Conservation (phyloP, 108 stramenopile species). For the Skeletonema grethae region DNA sequence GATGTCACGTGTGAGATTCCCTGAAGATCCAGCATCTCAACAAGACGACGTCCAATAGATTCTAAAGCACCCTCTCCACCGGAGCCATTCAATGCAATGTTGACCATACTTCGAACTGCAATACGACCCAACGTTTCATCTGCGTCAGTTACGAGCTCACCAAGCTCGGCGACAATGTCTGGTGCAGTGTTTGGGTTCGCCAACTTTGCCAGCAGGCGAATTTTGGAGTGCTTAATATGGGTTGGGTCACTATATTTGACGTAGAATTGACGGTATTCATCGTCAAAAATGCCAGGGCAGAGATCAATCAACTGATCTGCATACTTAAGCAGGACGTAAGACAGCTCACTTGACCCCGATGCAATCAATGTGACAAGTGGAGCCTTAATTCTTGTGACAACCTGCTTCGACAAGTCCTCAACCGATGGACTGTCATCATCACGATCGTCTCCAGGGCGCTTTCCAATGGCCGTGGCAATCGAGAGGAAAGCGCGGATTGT, state of each 20-base stretch:
- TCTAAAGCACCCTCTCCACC: slow-evolving; percentile 85
- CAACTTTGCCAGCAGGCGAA: slow-evolving; percentile 86
- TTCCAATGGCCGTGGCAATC: slow-evolving; percentile 84
- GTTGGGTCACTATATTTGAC: slow-evolving; percentile 94
- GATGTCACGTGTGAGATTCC: slow-evolving; percentile 83
- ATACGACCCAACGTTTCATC: slow-evolving; percentile 82
- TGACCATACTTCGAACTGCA: slow-evolving; percentile 89
- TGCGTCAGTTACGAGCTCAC: slow-evolving; percentile 88
- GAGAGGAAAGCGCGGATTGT: slow-evolving; percentile 94
- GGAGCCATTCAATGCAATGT: slow-evolving; percentile 85
- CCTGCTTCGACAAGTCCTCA: slow-evolving; percentile 80
- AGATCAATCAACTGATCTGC: slow-evolving; percentile 89
- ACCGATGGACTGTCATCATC: slow-evolving; percentile 44
- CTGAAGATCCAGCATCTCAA: slow-evolving; percentile 90
- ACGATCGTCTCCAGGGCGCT: slow-evolving; percentile 49
- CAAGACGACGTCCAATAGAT: slow-evolving; percentile 82
- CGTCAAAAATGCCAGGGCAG: slow-evolving; percentile 95
- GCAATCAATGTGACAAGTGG: slow-evolving; percentile 95
- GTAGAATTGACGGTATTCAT: slow-evolving; percentile 98
- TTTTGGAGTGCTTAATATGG: slow-evolving; percentile 94
- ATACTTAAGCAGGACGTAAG: slow-evolving; percentile 92
- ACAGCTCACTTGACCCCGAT: slow-evolving; percentile 83
- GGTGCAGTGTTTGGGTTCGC: slow-evolving; percentile 89
- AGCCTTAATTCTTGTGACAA: slow-evolving; percentile 91
- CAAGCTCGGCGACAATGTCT: slow-evolving; percentile 95